Conservation (phyloP, 257 asterid genomes). For the Vinca minor region DNA sequence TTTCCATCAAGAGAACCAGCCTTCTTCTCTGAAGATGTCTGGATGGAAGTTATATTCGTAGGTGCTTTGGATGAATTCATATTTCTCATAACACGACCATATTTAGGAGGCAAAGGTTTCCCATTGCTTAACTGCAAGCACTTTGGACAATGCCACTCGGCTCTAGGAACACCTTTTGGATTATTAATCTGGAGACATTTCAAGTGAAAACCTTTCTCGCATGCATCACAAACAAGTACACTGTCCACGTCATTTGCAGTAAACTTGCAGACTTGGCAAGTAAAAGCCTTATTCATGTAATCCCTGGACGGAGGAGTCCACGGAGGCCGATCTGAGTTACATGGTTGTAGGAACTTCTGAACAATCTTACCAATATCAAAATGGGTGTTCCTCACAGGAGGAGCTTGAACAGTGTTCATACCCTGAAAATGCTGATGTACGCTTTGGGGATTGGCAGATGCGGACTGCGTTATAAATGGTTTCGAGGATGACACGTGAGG, state of each 20-base stretch:
- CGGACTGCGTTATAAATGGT: conserved; percentile 40
- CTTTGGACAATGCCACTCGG: conserved; percentile 94
- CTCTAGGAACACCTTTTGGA: conserved; percentile 62
- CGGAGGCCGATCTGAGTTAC: conserved; percentile 40
- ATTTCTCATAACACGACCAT: conserved; percentile 94
- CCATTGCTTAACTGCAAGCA: conserved; percentile 82
- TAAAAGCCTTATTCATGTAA: conserved; percentile 70
- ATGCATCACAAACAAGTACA: conserved; percentile 82
- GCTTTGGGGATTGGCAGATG: conserved; percentile 30
- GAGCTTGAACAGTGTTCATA: conserved; percentile 30
- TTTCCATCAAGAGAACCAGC: conserved; percentile 38
- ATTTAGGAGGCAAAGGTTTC: conserved; percentile 90
- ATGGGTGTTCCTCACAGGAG: conserved; percentile 47
- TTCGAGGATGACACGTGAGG: conserved; percentile 40
- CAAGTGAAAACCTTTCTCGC: conserved; percentile 92
- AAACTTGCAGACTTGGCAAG: conserved; percentile 67
- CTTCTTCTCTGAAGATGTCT: conserved; percentile 39
- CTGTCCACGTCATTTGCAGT: conserved; percentile 53
- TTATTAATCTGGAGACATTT: conserved; percentile 67
- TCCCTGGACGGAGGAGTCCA: conserved; percentile 94
- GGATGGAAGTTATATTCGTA: conserved; percentile 31
- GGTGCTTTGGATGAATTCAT: conserved; percentile 39
- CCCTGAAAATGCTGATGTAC: conserved; percentile 39
- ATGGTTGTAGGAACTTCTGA: conserved; percentile 61
- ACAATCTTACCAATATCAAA: conserved; percentile 68